A percentile compares a stretch with the other conserved stretches of the same genome.
Conservation (phyloP, 345 rosid species). For the Eucalyptus shirleyi region DNA sequence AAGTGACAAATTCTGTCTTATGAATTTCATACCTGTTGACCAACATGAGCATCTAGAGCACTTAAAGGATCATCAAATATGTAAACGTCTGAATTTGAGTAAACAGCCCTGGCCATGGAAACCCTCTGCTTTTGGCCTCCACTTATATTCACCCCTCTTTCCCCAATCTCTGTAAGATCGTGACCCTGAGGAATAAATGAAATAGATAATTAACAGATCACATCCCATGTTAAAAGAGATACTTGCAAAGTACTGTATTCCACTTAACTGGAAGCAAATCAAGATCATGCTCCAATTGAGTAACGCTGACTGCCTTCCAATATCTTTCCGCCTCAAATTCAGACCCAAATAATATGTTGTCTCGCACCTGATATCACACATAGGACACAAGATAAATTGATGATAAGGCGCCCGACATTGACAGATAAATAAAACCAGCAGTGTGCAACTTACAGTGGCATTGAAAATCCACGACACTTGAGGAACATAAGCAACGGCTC, state of each 20-base stretch:
- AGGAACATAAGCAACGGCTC: slow-evolving; percentile 88
- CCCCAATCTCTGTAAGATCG: slow-evolving; percentile 96
- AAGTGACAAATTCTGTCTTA: neutral
- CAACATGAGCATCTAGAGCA: slow-evolving; percentile 95
- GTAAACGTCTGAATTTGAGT: slow-evolving; percentile 82
- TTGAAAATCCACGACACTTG: slow-evolving; percentile 98
- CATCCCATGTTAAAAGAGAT: neutral
- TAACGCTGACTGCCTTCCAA: slow-evolving; percentile 67
- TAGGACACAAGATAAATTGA: neutral
- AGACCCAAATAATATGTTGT: slow-evolving; percentile 84
- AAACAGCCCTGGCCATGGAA: slow-evolving; percentile 97
- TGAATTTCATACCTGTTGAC: slow-evolving; percentile 50
- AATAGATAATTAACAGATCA: neutral
- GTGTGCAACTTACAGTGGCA: slow-evolving; percentile 55
- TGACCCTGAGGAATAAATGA: slow-evolving; percentile 42
- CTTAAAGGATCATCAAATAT: slow-evolving; percentile 97
- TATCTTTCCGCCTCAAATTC: slow-evolving; percentile 52
- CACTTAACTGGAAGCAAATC: slow-evolving; percentile 80
- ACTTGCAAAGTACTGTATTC: neutral
- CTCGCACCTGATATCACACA: slow-evolving; percentile 50
- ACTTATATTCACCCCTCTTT: slow-evolving; percentile 97
- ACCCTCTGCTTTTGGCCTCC: slow-evolving; percentile 99
- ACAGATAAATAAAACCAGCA: neutral
- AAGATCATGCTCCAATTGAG: slow-evolving; percentile 78
- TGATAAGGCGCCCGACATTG: neutral